Evolutionary conservation across 106 monocot species (phyloP).

Genomic region (Narthecium ossifragum): DNA sequence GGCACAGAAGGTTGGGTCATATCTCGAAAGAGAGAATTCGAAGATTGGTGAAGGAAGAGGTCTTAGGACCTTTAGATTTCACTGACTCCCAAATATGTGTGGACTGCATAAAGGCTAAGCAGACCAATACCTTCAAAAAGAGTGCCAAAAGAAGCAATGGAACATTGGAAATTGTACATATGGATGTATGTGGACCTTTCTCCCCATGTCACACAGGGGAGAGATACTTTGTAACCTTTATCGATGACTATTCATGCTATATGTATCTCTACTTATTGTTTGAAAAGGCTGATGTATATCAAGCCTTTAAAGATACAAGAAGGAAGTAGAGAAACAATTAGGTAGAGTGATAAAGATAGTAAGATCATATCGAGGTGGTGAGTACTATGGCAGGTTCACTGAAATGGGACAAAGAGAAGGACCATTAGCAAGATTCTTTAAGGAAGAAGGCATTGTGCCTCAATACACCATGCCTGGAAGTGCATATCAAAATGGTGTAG

Average conservation of each 20-base stretch:
- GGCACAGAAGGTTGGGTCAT: neutral
- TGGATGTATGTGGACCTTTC: too few relatives aligned
- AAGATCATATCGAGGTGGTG: conserved; percentile 2
- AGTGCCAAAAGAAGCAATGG: too few relatives aligned
- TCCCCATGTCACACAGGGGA: too few relatives aligned
- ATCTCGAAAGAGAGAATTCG: neutral
- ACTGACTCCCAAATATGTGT: too few relatives aligned
- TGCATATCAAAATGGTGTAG: neutral
- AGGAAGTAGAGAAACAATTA: conserved; percentile 1
- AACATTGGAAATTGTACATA: too few relatives aligned
- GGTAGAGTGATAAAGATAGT: neutral
- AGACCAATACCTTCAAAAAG: too few relatives aligned
- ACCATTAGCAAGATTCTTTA: neutral
- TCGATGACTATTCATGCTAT: too few relatives aligned
- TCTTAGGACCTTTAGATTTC: too few relatives aligned
- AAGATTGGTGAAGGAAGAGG: neutral
- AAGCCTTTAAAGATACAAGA: neutral
- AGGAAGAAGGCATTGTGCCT: neutral
- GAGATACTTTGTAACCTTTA: too few relatives aligned
- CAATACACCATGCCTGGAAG: neutral
- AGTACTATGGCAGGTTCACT: conserved; percentile 8
- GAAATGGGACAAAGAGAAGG: conserved; percentile 4
- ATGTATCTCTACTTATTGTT: neutral
- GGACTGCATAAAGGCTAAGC: too few relatives aligned
- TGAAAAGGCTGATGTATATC: neutral